phyloP scores from a whole-genome alignment of 305 asterid species.

The Caryopteris hybrid region DNA sequence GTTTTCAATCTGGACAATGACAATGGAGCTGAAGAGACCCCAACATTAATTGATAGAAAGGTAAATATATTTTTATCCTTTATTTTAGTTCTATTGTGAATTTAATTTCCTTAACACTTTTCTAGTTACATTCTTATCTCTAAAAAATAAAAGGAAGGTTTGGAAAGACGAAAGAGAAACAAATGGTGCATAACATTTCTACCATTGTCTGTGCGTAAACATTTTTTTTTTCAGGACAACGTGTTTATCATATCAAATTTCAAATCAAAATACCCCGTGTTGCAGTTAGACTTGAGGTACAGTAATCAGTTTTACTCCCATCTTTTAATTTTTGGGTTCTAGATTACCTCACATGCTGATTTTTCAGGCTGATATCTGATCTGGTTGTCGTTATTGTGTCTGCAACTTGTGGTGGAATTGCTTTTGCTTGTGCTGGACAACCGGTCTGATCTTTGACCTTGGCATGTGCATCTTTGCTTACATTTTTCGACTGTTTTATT shows the following conservation, averaged over 20 bases:
- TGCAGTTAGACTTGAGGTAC: constrained; percentile 93
- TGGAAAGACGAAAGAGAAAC: neutral
- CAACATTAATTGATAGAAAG: constrained; percentile 93
- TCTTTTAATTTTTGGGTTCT: constrained; percentile 18
- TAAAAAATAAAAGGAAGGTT: neutral
- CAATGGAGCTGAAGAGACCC: constrained; percentile 95
- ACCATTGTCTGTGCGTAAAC: constrained; percentile 17
- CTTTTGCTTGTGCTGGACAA: constrained; percentile 99
- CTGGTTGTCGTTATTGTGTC: constrained; percentile 96
- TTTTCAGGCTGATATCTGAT: constrained; percentile 88
- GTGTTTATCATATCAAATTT: constrained; percentile 95
- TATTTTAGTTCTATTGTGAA: neutral
- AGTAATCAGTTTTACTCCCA: constrained; percentile 15
- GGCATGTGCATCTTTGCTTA: constrained; percentile 10
- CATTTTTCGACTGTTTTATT: constrained; percentile 9
- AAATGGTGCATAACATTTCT: neutral
- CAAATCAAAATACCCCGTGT: constrained; percentile 93
- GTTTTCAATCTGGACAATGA: constrained; percentile 95
- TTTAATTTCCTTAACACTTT: neutral
- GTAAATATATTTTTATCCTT: constrained; percentile 28
- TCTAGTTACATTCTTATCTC: neutral
- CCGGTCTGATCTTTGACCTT: constrained; percentile 60
- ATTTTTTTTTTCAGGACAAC: constrained; percentile 61
- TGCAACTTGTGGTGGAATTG: constrained; percentile 99
- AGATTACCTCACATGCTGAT: constrained; percentile 22